Percentiles rank a stretch among this genome's conserved stretches.
Conservation (phyloP, 345 rosid species). For the Raphanus sativus region DNA sequence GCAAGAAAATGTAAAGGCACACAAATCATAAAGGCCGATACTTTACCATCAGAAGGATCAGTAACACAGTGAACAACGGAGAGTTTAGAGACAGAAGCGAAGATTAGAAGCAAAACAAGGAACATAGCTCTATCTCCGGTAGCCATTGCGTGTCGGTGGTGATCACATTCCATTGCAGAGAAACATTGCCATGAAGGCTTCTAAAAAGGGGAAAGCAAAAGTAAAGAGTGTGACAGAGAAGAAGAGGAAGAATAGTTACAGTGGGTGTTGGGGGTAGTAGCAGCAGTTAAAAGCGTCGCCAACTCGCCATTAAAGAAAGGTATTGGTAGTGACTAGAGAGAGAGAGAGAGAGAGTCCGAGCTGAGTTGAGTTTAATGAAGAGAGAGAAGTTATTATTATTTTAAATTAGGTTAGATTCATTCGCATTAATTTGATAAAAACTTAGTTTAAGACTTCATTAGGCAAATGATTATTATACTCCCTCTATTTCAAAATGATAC, state of each 20-base stretch:
- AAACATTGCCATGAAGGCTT: slow-evolving; percentile 6
- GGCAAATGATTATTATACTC: not conserved
- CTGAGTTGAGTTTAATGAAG: not conserved
- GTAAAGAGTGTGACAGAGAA: slow-evolving; percentile 27
- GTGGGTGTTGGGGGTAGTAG: slow-evolving; percentile 36
- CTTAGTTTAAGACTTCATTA: not conserved
- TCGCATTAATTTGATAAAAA: not conserved
- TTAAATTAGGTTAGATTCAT: not conserved
- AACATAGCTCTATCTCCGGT: slow-evolving; percentile 9
- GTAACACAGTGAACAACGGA: slow-evolving; percentile 44
- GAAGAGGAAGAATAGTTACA: slow-evolving; percentile 15
- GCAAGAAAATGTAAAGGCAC: not conserved
- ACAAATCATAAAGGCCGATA: not conserved
- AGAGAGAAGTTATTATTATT: not conserved
- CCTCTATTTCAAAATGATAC: too few relatives aligned
- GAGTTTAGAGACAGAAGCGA: slow-evolving; percentile 34
- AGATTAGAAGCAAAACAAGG: slow-evolving; percentile 18
- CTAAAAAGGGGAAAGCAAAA: not conserved
- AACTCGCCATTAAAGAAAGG: slow-evolving; percentile 52
- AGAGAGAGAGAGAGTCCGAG: not conserved
- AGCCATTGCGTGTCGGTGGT: slow-evolving; percentile 39
- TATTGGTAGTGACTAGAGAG: slow-evolving; percentile 14
- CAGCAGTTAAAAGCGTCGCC: slow-evolving; percentile 42
- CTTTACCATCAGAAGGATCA: slow-evolving; percentile 55
- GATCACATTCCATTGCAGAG: slow-evolving; percentile 39